Conservation (phyloP, 140 eudicot species). For the Cichorium intybus region DNA sequence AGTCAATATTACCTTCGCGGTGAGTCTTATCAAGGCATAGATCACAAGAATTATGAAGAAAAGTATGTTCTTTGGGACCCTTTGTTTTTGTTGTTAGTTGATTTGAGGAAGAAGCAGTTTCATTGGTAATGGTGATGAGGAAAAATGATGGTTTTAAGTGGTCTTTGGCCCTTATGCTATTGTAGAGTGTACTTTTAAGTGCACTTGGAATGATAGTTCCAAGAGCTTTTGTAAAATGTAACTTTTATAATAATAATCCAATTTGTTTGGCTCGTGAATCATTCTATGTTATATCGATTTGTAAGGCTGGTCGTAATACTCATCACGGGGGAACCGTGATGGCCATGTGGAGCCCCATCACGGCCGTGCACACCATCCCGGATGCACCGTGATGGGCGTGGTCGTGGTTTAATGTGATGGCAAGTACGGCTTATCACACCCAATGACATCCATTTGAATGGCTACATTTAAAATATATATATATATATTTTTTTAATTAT, state of each 20-base stretch:
- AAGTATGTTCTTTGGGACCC: neutral
- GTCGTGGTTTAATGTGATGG: too few species aligned
- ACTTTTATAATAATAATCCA: neutral
- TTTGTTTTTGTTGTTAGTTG: neutral
- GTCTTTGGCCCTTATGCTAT: too few species aligned
- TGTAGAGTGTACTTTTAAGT: neutral
- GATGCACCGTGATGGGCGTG: too few species aligned
- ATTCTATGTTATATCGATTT: neutral
- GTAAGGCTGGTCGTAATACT: too few species aligned
- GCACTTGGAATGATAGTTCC: neutral
- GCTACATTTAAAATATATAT: too few species aligned
- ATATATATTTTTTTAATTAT: too few species aligned
- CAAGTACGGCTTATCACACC: too few species aligned
- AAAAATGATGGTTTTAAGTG: neutral
- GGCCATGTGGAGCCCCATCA: too few species aligned
- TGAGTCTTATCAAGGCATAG: conserved; percentile 39
- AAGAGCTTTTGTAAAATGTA: neutral
- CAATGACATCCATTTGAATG: too few species aligned
- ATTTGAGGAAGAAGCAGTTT: neutral
- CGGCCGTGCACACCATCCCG: too few species aligned
- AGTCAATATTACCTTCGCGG: conserved; percentile 44
- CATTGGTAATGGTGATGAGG: neutral
- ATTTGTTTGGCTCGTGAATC: neutral
- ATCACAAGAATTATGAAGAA: conserved; percentile 15
- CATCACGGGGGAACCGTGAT: too few species aligned